Percentiles rank a stretch among this genome's conserved stretches.
Evolutionary conservation across 768 basidiomycete genomes (phyloP).

Genomic region (Suillus spraguei): DNA sequence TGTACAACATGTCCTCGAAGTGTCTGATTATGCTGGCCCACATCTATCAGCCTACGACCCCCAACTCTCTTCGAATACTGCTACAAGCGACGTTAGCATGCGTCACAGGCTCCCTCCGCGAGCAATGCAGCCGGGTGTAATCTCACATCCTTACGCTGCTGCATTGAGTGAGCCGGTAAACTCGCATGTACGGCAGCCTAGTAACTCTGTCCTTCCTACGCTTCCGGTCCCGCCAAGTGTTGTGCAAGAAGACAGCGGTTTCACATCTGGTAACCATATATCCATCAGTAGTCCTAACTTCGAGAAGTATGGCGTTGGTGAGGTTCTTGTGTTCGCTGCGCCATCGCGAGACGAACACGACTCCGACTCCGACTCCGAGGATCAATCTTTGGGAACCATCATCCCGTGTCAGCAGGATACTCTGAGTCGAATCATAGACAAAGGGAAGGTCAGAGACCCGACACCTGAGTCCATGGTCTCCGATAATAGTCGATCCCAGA

Average conservation of each 20-base stretch:
- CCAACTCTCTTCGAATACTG: constrained; percentile 17
- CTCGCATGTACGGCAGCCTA: constrained; percentile 51
- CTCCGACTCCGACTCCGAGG: constrained; percentile 47
- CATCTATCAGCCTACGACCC: constrained; percentile 38
- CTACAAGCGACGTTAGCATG: constrained; percentile 32
- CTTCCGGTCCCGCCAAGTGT: background rate
- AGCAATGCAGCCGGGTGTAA: constrained; percentile 29
- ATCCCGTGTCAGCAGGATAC: constrained; percentile 18
- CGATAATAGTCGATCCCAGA: background rate
- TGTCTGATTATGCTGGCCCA: constrained; percentile 43
- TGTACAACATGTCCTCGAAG: constrained; percentile 22
- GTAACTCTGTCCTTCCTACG: background rate
- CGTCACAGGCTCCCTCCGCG: constrained; percentile 41
- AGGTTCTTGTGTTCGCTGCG: constrained; percentile 56
- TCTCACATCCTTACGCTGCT: constrained; percentile 51
- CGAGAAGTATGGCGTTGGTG: constrained; percentile 62
- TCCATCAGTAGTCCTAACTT: constrained; percentile 34
- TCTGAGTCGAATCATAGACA: constrained; percentile 11
- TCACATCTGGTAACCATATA: constrained; percentile 30
- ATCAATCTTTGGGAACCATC: constrained; percentile 27
- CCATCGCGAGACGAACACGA: constrained; percentile 30
- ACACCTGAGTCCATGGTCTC: background rate
- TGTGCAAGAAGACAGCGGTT: constrained; percentile 18
- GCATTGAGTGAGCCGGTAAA: constrained; percentile 37
- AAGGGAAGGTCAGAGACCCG: background rate